These are phyloP conservation scores for Adansonia grandidieri DNA, from an alignment of 441 rosid species.

Conservation along the genomic window DNA sequence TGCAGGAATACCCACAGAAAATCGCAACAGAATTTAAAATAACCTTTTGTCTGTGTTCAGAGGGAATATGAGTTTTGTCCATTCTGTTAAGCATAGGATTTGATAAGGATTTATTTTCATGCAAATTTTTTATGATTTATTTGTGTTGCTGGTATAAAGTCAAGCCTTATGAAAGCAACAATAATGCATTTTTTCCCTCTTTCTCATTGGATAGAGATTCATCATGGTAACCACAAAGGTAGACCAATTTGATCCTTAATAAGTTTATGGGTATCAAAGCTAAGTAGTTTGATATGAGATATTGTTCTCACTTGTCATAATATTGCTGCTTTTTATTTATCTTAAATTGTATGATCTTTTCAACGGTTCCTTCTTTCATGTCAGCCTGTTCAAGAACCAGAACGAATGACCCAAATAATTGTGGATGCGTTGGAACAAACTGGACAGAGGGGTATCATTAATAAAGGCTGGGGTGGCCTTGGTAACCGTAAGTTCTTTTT, in stretches of 20 bases:
- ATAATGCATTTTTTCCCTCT: background rate
- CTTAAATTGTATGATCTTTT: background rate
- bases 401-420: conserved; percentile 83
- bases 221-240: background rate
- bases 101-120: background rate
- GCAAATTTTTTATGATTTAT: conserved; percentile 9
- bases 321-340: conserved; percentile 9
- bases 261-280: background rate
- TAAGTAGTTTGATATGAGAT: conserved; percentile 2
- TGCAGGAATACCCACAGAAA: background rate
- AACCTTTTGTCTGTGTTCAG: background rate
- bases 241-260: conserved; percentile 2
- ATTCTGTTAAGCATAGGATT: background rate
- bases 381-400: conserved; percentile 95
- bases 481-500: conserved; percentile 66
- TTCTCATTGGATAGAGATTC: background rate
- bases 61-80: conserved; percentile 7
- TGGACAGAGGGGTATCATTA: conserved; percentile 93
- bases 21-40: background rate
- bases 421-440: conserved; percentile 81
- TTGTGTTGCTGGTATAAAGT: conserved; percentile 14
- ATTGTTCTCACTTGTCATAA: background rate
- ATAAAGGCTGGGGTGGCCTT: conserved; percentile 99
- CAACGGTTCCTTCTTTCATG: conserved; percentile 24
- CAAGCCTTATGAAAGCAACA: background rate